These are phyloP conservation scores for Diplocarpon mali DNA, from an alignment of 2,329 filamentous ascomycete species.

Conservation along the genomic window DNA sequence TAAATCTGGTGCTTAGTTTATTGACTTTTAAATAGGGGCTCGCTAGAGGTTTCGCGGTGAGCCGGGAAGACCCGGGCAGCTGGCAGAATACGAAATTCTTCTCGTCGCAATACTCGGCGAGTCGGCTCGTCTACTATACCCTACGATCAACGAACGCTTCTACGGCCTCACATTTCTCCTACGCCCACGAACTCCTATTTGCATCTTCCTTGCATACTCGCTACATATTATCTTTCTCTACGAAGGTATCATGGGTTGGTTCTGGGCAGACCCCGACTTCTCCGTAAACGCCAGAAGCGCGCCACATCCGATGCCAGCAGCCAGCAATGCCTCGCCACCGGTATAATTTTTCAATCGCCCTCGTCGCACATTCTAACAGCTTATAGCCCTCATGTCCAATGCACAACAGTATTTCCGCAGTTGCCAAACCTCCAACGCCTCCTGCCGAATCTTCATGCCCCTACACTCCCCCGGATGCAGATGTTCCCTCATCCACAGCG, in stretches of 20 bases:
- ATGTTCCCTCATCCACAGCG: constrained; percentile 19
- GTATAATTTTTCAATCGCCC: constrained; percentile 11
- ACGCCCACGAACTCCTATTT: no score
- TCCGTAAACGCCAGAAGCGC: constrained; percentile 16
- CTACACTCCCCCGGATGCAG: constrained; percentile 24
- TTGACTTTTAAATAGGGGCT: no score
- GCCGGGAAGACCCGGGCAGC: no score
- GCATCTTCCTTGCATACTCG: no score
- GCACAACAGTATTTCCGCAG: constrained; percentile 38
- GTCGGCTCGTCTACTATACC: no score
- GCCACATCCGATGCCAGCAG: constrained; percentile 18
- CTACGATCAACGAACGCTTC: no score
- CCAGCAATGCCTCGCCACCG: constrained; percentile 18
- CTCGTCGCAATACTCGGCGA: no score
- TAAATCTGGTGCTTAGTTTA: no score
- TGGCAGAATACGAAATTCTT: no score
- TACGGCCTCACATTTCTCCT: no score
- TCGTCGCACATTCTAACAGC: constrained; percentile 7
- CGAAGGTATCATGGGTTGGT: constrained; percentile 23
- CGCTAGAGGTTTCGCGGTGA: no score
- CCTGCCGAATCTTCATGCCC: constrained; percentile 26
- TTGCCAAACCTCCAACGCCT: constrained; percentile 20
- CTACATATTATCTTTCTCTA: not conserved
- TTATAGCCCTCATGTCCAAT: constrained; percentile 56
- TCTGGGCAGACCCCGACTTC: constrained; percentile 24